Base-by-base conservation (phyloP, 2,329 filamentous ascomycete species). In the Purpureocillium takamizusanense region DNA sequence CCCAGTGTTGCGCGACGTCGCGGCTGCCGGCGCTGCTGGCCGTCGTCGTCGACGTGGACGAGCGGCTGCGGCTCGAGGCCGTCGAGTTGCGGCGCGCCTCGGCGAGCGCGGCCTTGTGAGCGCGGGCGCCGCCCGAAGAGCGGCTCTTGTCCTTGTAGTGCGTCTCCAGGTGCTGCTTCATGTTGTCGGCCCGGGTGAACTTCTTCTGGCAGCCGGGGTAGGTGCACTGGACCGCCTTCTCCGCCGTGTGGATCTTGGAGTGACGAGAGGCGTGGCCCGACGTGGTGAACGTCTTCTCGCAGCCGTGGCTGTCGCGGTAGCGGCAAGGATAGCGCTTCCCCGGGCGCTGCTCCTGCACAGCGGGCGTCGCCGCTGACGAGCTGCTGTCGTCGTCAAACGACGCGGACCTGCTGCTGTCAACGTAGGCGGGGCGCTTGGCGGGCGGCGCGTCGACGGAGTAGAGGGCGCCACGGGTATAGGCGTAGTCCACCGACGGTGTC, bases 181-280 rank as follows among this genome's bases (percentile, higher is more conserved):
- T 89, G 67, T 89, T 89, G 68, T 89, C 84, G 50, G 82, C 80
- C 46, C 84, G 81, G 10, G 83, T 87, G 51, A 89, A 89, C 52
- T 83, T 84, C 64, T 87, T 87, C 59, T 77, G 74, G 66, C 84
- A 89, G 42, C 81, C 81, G 0, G 70, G 64, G 51, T 73, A 84
- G 25, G 78, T 71, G 61, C 77, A 81, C 29, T 70, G 75, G 16
- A 86, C 81, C 12, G 79, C 79, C 65, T 89, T 89, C 61, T 86
- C 83, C 35, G 82, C 82, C 1, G 82, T 86, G 65, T 90, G 85
- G 53, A 87, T 88, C 60, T 88, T 88, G 42, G 83, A 84, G 57
- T 90, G 85, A 31, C 85, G 79, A 32, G 85, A 86, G n/a, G 86
- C 83, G 52, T 90, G 85, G 32, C 85, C 85, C 0, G 85, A 89